Evolutionary conservation across 176 grass and related monocot genomes (phyloP), one percentile per base, ranked within the genome.

Genomic region (Bothriochloa decipiens): DNA sequence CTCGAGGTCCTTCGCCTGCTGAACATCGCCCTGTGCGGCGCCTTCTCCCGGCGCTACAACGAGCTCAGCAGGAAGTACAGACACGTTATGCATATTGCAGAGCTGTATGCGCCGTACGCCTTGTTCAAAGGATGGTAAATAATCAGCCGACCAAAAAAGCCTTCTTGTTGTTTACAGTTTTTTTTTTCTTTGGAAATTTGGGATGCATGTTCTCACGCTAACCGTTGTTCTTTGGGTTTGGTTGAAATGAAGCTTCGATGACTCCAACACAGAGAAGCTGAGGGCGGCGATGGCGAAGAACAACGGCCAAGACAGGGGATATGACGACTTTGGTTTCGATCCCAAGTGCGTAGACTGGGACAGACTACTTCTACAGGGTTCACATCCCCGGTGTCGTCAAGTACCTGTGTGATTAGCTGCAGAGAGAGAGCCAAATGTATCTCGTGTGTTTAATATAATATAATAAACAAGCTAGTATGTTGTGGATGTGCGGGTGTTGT

Each of bases 81-180:
- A n/a, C n/a, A n/a, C n/a, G n/a, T n/a, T n/a, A n/a, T n/a, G n/a
- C n/a, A n/a, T n/a, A n/a, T n/a, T n/a, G n/a, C n/a, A n/a, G n/a
- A n/a, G n/a, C n/a, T n/a, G n/a, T n/a, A n/a, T n/a, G n/a, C n/a
- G n/a, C n/a, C n/a, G n/a, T n/a, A n/a, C n/a, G n/a, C n/a, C n/a
- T n/a, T 86, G 25, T 93, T 88, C 88, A 86, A 61, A 57, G 82
- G 72, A 13, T 41, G 82, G 82, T 84, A 84, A 40, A 61, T 13
- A 50, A 27, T 3, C 55, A 49, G 0, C 55, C 55, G 12, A 29
- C 5, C 45, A 7, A 20, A 65, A 7, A 16, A 26, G 20, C 12
- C 15, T 33, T 0, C 35, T 36, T 5, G 4, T 36, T 5, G 4
- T 35, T 35, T 4, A 4, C 4, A 4, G 1, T 35, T 0, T 14